Conservation (phyloP, 768 basidiomycete genomes). For the Boletus coccyginus region DNA sequence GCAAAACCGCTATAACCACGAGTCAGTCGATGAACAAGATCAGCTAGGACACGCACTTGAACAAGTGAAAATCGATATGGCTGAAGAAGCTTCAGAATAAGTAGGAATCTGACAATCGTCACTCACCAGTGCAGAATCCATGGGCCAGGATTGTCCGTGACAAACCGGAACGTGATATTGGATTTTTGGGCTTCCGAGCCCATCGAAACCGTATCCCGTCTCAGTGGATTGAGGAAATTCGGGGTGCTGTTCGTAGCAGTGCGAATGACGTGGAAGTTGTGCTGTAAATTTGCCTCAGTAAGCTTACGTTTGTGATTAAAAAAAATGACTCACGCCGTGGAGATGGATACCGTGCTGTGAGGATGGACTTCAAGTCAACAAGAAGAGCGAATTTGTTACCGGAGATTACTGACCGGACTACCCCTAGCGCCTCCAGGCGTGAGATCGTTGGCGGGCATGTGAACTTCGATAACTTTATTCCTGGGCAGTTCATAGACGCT, state of each 20-base stretch:
- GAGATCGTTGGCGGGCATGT: constrained; percentile 40
- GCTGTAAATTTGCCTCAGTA: constrained; percentile 22
- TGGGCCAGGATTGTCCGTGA: constrained; percentile 64
- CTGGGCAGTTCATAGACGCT: constrained; percentile 45
- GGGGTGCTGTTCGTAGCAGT: constrained; percentile 28
- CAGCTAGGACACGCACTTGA: constrained; percentile 12
- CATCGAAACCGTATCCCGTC: constrained; percentile 35
- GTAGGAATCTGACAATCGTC: neutral
- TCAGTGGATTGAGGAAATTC: constrained; percentile 39
- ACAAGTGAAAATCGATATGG: constrained; percentile 33
- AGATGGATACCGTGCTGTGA: constrained; percentile 39
- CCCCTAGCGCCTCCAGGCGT: constrained; percentile 35
- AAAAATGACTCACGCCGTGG: constrained; percentile 34
- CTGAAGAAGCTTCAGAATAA: constrained; percentile 13
- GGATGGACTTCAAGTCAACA: neutral
- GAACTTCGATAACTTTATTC: constrained; percentile 47
- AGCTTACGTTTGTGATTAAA: neutral
- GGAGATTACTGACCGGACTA: constrained; percentile 26
- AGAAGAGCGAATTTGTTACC: neutral
- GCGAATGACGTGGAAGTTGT: constrained; percentile 39
- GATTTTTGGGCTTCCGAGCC: constrained; percentile 33
- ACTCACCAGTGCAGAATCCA: constrained; percentile 48
- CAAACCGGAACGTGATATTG: constrained; percentile 55
- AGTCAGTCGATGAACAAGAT: constrained; percentile 3
- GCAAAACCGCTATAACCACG: constrained; percentile 27